Evolutionary conservation across 1,139 yeast genomes (phyloP).

Genomic region (Hyphopichia buzzinii): DNA sequence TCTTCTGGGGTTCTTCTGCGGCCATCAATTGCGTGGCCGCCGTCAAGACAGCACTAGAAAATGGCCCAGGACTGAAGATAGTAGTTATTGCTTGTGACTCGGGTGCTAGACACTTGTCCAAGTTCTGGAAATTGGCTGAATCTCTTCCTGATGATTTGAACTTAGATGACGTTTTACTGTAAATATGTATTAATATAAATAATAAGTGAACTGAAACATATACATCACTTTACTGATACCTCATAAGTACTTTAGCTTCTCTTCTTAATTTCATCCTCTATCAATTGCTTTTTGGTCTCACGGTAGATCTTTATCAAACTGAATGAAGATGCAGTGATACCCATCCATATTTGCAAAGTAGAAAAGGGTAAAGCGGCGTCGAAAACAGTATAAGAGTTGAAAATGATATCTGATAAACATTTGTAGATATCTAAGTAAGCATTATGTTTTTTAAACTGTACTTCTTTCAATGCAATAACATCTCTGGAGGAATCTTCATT

Average conservation of each 20-base stretch:
- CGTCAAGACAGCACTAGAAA: constrained; percentile 55
- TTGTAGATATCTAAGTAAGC: constrained; percentile 43
- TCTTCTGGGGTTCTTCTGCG: constrained; percentile 88
- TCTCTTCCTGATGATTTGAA: constrained; percentile 25
- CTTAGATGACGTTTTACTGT: constrained; percentile 22
- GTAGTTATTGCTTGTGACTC: constrained; percentile 94
- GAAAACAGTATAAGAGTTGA: constrained; percentile 47
- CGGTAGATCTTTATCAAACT: constrained; percentile 41
- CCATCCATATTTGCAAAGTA: constrained; percentile 50
- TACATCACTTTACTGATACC: neutral
- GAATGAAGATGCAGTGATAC: constrained; percentile 40
- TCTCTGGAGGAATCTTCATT: constrained; percentile 18
- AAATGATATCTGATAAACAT: constrained; percentile 39
- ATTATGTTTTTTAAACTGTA: constrained; percentile 39
- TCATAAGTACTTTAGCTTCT: neutral
- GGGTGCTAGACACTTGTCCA: constrained; percentile 84
- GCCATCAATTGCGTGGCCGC: constrained; percentile 95
- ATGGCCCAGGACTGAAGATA: constrained; percentile 64
- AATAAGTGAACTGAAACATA: neutral
- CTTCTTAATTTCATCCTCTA: constrained; percentile 15
- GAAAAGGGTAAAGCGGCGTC: constrained; percentile 38
- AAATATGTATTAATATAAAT: neutral
- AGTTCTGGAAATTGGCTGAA: constrained; percentile 80
- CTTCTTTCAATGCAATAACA: constrained; percentile 24
- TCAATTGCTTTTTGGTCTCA: constrained; percentile 33